Evolutionary conservation across 2,329 filamentous ascomycete genomes (phyloP).

Genomic region (Colletotrichum neosansevieriae): DNA sequence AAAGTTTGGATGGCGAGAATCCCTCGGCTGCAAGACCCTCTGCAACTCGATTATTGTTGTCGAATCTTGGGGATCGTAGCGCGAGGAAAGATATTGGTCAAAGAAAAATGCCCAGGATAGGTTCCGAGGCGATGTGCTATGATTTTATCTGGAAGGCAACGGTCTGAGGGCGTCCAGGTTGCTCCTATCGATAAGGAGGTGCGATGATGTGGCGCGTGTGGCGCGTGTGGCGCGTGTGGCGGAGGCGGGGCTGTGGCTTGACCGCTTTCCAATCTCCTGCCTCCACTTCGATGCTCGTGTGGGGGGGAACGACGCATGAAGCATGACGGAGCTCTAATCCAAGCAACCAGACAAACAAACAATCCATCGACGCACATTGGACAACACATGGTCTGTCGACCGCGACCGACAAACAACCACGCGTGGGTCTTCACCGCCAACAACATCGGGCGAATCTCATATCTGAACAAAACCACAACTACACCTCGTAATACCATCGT

Average conservation of each 20-base stretch:
- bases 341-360: slow-evolving; percentile 24
- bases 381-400: slow-evolving; percentile 17
- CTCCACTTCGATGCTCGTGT: slow-evolving; percentile 2
- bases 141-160: too few relatives aligned
- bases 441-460: slow-evolving; percentile 1
- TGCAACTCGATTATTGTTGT: too few relatives aligned
- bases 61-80: too few relatives aligned
- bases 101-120: too few relatives aligned
- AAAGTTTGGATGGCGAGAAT: too few relatives aligned
- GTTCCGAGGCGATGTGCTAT: too few relatives aligned
- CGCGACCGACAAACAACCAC: slow-evolving; percentile 21
- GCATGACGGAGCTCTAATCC: slow-evolving; percentile 37
- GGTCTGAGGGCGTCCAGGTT: too few relatives aligned
- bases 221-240: slow-evolving; percentile 5
- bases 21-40: too few relatives aligned
- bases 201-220: background rate
- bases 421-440: slow-evolving; percentile 13
- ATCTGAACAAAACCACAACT: background rate
- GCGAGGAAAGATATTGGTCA: too few relatives aligned
- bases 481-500: background rate
- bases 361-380: slow-evolving; percentile 23
- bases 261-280: too few relatives aligned
- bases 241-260: slow-evolving; percentile 23
- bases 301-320: slow-evolving; percentile 31
- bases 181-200: slow-evolving; percentile 4